These are phyloP conservation scores for Penicillium samsonianum DNA, from an alignment of 495 filamentous ascomycete genomes.

Conservation along the genomic window DNA sequence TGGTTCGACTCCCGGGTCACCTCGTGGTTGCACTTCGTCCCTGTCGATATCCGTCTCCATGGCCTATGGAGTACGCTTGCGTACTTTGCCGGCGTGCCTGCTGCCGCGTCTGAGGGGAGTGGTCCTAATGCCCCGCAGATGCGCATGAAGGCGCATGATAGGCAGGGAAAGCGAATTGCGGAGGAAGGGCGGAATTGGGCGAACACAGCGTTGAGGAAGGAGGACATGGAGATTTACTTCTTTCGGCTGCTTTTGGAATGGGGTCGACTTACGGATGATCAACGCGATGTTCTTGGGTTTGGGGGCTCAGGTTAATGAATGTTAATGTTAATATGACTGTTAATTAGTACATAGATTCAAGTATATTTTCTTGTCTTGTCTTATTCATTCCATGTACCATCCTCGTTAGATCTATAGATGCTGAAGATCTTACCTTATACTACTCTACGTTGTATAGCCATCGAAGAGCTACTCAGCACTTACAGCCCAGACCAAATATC, in stretches of 20 bases:
- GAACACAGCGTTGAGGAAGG: constrained; percentile 62
- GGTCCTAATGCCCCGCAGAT: constrained; percentile 17
- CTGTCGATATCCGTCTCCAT: constrained; percentile 68
- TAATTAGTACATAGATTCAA: constrained; percentile 5
- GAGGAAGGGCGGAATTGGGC: constrained; percentile 68
- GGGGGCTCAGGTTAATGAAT: constrained; percentile 11
- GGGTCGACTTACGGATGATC: constrained; percentile 64
- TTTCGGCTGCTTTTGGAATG: constrained; percentile 78
- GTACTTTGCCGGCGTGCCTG: constrained; percentile 57
- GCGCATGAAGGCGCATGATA: constrained; percentile 40
- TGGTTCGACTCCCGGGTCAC: constrained; percentile 73
- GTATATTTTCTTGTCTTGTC: not conserved
- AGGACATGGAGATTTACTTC: constrained; percentile 84
- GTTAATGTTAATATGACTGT: constrained; percentile 10
- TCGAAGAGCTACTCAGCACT: not conserved
- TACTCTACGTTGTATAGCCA: not conserved
- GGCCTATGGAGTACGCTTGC: constrained; percentile 64
- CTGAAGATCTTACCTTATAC: not conserved
- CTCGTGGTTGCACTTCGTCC: constrained; percentile 79
- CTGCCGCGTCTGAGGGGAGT: not conserved
- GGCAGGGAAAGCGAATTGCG: constrained; percentile 63
- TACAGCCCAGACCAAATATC: not conserved
- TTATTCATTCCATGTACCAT: not conserved
- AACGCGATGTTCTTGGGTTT: constrained; percentile 61
- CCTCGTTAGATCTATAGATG: not conserved